Evolutionary conservation across 257 asterid species (phyloP), one percentile per base, ranked within the genome.

Genomic region (Solanum peruvianum): DNA sequence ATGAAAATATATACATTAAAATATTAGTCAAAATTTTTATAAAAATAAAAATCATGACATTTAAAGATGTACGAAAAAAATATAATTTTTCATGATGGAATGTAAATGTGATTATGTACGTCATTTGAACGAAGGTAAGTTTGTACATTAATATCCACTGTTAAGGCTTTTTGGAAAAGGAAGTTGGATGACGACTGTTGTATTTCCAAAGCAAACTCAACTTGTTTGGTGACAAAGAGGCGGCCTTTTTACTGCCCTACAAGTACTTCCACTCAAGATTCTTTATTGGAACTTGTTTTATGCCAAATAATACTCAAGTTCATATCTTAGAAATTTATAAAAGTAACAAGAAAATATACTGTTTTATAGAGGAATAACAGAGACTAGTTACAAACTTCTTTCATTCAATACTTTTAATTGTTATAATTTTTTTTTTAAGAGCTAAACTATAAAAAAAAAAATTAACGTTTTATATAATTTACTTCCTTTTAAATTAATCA

Each of bases 341-440:
- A 69, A 29, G 41, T 69, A 67, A 29, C 10, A 67, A 67, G 9
- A 15, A 69, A 7, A 67, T 27, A 13, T 67, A 67, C 23, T 29
- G 23, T 67, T 20, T 13, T 66, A 1, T 6, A 66, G 75, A 67
- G 4, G 39, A 27, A 27, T 67, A n/a, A 0, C 70, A 67, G 4
- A 21, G 7, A 29, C 29, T 67, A 6, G 21, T 3, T 67, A 67
- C 0, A 5, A 7, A 15, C 0, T 14, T 0, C 9, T 7, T 49
- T 2, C 21, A 15, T 35, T 35, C 7, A 35, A 6, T 35, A 35
- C 21, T 49, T 49, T 49, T 49, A 49, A 14, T 49, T 49, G 21
- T 14, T 7, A 15, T 49, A 49, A 0, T 2, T 15, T 49, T 15
- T 14, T 15, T 49, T 49, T 15, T 49, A 49, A 49, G 3, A 41